Conservation (phyloP, 345 rosid genomes). For the Hirschfeldia incana region DNA sequence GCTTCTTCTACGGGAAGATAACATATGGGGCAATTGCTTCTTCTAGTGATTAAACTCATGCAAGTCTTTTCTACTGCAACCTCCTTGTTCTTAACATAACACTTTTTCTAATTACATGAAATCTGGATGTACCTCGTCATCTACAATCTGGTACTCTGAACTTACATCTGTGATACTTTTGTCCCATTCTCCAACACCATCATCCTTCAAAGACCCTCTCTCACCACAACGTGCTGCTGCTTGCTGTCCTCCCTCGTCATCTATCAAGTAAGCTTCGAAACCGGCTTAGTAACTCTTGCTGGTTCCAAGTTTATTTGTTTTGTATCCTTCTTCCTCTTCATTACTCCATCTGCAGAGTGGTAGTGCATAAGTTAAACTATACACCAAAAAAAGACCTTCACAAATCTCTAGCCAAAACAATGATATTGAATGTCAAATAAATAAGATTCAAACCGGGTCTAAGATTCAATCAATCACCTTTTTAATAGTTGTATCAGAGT, state of each 20-base stretch:
- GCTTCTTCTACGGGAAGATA: too few relatives aligned
- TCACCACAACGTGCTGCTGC: not conserved
- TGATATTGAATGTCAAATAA: too few relatives aligned
- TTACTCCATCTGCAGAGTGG: constrained; percentile 18
- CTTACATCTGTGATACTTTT: constrained; percentile 17
- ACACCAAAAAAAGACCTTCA: too few relatives aligned
- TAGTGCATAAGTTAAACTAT: too few relatives aligned
- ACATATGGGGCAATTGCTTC: too few relatives aligned
- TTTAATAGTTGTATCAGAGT: too few relatives aligned
- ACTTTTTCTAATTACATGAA: constrained; percentile 37
- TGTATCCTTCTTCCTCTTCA: not conserved
- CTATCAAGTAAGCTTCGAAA: constrained; percentile 45
- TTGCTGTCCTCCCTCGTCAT: constrained; percentile 28
- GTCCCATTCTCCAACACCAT: not conserved
- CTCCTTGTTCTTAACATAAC: not conserved
- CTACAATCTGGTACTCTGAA: constrained; percentile 44
- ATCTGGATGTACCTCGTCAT: constrained; percentile 76
- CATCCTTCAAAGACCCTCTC: not conserved
- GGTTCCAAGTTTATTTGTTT: not conserved
- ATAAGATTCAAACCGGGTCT: too few relatives aligned
- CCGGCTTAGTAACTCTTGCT: constrained; percentile 7
- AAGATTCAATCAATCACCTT: too few relatives aligned
- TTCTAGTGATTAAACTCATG: not conserved
- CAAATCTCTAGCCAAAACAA: too few relatives aligned
- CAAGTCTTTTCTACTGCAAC: not conserved